Percentiles rank a stretch among this genome's conserved stretches.
These are phyloP conservation scores for Podospora pseudocomata DNA, from an alignment of 495 filamentous ascomycete genomes.

Conservation along the genomic window DNA sequence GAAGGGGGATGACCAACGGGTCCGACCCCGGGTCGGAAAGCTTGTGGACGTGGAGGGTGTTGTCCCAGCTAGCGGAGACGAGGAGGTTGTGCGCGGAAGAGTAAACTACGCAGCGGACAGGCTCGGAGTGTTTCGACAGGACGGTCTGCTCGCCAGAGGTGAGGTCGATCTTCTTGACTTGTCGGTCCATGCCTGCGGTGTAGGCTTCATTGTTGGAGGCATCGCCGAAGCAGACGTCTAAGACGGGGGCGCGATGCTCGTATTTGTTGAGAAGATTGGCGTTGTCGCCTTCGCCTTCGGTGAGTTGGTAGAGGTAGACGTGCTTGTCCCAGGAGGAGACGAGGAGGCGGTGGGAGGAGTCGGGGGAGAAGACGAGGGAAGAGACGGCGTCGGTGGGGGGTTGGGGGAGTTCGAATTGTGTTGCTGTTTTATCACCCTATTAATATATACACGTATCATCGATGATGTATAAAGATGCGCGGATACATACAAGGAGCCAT, in stretches of 20 bases:
- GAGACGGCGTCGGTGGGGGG: conserved; percentile 90
- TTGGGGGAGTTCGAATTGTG: conserved; percentile 65
- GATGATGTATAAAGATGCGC: background rate
- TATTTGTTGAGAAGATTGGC: conserved; percentile 64
- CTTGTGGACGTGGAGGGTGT: conserved; percentile 78
- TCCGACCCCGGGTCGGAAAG: conserved; percentile 38
- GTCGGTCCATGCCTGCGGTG: conserved; percentile 78
- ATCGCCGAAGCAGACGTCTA: conserved; percentile 83
- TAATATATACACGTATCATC: background rate
- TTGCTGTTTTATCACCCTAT: conserved; percentile 36
- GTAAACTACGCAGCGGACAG: conserved; percentile 81
- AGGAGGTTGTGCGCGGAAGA: conserved; percentile 70
- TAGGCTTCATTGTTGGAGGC: conserved; percentile 75
- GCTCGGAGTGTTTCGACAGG: conserved; percentile 71
- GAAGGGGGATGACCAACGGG: conserved; percentile 62
- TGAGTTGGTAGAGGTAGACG: conserved; percentile 82
- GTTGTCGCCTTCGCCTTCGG: conserved; percentile 39
- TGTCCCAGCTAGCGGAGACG: conserved; percentile 91
- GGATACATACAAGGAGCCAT: conserved; percentile 39
- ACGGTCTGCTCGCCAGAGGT: conserved; percentile 65
- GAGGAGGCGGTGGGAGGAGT: conserved; percentile 63
- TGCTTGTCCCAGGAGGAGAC: conserved; percentile 94
- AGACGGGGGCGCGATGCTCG: conserved; percentile 78
- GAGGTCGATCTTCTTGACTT: conserved; percentile 76
- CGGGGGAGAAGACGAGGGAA: conserved; percentile 75